Conservation (phyloP, 2,329 filamentous ascomycete species). For the Talaromyces sp. region DNA sequence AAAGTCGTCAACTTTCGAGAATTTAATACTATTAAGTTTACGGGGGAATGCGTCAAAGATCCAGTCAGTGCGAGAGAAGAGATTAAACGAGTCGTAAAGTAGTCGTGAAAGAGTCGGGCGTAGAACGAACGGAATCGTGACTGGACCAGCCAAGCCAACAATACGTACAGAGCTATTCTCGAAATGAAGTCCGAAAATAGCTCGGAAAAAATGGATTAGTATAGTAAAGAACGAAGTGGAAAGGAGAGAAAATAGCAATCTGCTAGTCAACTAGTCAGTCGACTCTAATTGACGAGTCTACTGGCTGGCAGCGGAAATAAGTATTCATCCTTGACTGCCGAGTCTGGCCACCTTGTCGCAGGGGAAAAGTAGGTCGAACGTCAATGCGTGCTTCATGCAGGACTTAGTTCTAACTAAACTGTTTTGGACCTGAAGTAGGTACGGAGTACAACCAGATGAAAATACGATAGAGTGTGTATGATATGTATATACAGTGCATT, state of each 20-base stretch:
- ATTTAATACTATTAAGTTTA: not conserved
- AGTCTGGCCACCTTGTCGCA: not conserved
- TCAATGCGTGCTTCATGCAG: conserved; percentile 7
- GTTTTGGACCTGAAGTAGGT: not conserved
- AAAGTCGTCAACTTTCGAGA: conserved; percentile 3
- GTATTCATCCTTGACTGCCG: not conserved
- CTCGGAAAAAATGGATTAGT: not conserved
- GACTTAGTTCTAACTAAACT: not conserved
- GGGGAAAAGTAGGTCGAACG: not conserved
- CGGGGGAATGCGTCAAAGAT: not conserved
- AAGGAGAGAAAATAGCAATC: not conserved
- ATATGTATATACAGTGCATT: not conserved
- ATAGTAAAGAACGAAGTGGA: not conserved
- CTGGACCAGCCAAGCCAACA: conserved; percentile 4
- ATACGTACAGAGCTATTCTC: not conserved
- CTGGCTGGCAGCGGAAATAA: not conserved
- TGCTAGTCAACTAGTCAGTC: too few relatives aligned
- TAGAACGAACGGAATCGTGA: conserved; percentile 1
- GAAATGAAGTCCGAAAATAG: not conserved
- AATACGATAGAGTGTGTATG: not conserved
- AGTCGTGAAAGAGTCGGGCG: not conserved
- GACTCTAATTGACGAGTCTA: too few relatives aligned
- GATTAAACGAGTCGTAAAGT: not conserved
- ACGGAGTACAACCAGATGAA: too few relatives aligned
- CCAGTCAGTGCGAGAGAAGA: not conserved